phyloP scores from a whole-genome alignment of 1,284 basidiomycete genomes.

The Papiliotrema flavescens region DNA sequence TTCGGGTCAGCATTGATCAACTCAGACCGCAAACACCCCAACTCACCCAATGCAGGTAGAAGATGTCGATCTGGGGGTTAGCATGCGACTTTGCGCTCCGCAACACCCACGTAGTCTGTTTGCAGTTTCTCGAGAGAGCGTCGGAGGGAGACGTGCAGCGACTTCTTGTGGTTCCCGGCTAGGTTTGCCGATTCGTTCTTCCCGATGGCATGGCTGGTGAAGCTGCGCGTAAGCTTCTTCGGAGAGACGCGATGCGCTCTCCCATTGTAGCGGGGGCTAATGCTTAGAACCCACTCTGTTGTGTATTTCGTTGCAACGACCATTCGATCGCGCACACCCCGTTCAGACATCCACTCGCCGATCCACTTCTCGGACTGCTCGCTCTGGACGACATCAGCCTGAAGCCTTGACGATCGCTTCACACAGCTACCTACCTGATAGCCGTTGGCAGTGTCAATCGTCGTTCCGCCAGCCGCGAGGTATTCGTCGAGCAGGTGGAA shows the following conservation, averaged over 20 bases:
- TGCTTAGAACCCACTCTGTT: not conserved
- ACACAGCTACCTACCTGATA: not conserved
- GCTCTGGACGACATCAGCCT: not conserved
- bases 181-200: slow-evolving; percentile 10
- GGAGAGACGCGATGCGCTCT: no score
- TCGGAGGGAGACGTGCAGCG: slow-evolving; percentile 22
- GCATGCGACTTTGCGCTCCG: not conserved
- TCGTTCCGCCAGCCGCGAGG: not conserved
- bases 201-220: slow-evolving; percentile 1
- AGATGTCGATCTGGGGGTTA: slow-evolving; percentile 41
- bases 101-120: slow-evolving; percentile 38
- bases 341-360: slow-evolving; percentile 47
- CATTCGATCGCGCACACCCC: slow-evolving; percentile 25
- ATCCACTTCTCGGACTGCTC: slow-evolving; percentile 31
- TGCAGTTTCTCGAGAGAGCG: slow-evolving; percentile 45
- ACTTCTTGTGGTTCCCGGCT: slow-evolving; percentile 18
- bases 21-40: not conserved
- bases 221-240: not conserved
- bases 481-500: not conserved
- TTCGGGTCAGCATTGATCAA: no score
- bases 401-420: not conserved
- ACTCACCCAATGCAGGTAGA: slow-evolving; percentile 20
- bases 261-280: no score
- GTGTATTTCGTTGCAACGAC: slow-evolving; percentile 29
- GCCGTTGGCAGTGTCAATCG: not conserved